These are phyloP conservation scores for Myxozyma neglecta DNA, from an alignment of 805 yeast genomes.

Conservation along the genomic window DNA sequence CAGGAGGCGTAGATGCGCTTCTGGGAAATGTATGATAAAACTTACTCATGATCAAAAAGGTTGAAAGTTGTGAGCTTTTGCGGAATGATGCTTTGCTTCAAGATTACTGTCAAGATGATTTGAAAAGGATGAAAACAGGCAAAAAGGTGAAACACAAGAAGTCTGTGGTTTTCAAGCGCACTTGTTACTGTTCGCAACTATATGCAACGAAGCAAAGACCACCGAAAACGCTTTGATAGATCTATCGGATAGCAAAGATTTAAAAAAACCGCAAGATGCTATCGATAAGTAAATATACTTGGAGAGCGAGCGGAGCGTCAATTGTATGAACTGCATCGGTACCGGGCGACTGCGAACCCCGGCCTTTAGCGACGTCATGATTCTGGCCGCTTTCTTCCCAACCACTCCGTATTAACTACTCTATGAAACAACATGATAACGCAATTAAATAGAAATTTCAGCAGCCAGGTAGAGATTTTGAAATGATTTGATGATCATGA, in stretches of 20 bases:
- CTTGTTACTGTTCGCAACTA: no score
- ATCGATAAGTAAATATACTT: constrained; percentile 1
- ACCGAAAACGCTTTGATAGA: background rate
- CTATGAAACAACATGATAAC: no score
- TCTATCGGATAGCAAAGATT: background rate
- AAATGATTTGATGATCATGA: no score
- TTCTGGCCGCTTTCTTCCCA: background rate
- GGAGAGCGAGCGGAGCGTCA: background rate
- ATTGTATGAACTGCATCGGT: background rate
- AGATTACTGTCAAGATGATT: background rate
- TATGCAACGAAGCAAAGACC: no score
- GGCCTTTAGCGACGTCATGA: constrained; percentile 6
- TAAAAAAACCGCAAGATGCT: background rate
- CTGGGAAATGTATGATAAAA: constrained; percentile 19
- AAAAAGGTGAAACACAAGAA: background rate
- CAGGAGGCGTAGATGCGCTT: background rate
- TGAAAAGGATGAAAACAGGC: background rate
- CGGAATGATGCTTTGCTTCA: no score
- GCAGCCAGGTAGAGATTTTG: no score
- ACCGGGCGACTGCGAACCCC: constrained; percentile 15
- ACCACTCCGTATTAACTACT: background rate
- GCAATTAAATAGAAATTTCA: no score
- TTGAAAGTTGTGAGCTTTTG: background rate
- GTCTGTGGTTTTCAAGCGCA: no score
- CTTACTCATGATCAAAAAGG: background rate